Evolutionary conservation across 2,329 filamentous ascomycete species (phyloP).

Genomic region (Fusarium multiceps): DNA sequence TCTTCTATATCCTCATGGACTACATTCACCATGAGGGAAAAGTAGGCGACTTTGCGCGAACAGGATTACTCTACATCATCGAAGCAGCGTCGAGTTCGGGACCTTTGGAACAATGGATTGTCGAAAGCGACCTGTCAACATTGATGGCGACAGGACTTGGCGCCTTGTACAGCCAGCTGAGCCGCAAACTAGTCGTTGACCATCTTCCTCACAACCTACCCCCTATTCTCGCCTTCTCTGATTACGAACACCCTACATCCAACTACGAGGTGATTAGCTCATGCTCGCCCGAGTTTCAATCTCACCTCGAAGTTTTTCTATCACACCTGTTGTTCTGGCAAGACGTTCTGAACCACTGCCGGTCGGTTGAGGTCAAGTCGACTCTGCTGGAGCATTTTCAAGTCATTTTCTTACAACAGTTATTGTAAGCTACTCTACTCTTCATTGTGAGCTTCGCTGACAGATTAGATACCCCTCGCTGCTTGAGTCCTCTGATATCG

Average conservation of each 20-base stretch:
- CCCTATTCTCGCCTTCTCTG: constrained; percentile 86
- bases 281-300: constrained; percentile 78
- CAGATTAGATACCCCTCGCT: constrained; percentile 85
- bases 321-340: constrained; percentile 98
- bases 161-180: constrained; percentile 74
- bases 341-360: constrained; percentile 95
- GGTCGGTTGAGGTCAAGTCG: constrained; percentile 89
- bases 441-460: background rate
- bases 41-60: constrained; percentile 94
- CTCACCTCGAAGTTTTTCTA: constrained; percentile 92
- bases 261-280: constrained; percentile 79
- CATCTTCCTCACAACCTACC: constrained; percentile 80
- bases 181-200: constrained; percentile 83
- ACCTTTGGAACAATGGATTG: constrained; percentile 92
- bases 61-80: constrained; percentile 93
- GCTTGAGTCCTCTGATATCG: constrained; percentile 94
- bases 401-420: constrained; percentile 92
- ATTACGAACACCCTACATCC: constrained; percentile 80
- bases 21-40: constrained; percentile 97
- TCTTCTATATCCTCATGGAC: constrained; percentile 96
- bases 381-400: constrained; percentile 97
- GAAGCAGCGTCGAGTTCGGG: constrained; percentile 88
- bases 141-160: constrained; percentile 97
- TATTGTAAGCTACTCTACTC: constrained; percentile 72
- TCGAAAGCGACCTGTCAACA: constrained; percentile 95